Base-by-base conservation (phyloP, 139 green algal genomes). In the Haematococcus sp. region DNA sequence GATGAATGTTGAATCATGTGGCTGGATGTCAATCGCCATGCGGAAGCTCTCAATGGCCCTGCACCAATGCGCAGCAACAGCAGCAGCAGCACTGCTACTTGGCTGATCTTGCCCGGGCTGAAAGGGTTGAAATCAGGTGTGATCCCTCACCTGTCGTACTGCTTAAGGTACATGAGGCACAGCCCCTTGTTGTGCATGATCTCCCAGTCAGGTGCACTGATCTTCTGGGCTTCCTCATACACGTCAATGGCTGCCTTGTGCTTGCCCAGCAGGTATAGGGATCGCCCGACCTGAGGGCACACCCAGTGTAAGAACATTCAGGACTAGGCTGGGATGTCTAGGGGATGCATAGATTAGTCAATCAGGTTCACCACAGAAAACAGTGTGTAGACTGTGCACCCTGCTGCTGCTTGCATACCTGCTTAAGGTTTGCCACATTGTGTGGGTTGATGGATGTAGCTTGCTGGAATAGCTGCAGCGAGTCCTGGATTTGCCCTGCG, bases 121-220 rank as follows among this genome's bases (percentile, higher is more conserved):
- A n/a, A n/a, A n/a, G n/a, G n/a, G n/a, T n/a, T n/a, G n/a, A n/a
- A n/a, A n/a, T n/a, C n/a, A n/a, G n/a, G n/a, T n/a, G n/a, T n/a
- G n/a, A n/a, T 61, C 49, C 49, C 76, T 33, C 43, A 81, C 77
- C 59, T 76, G 44, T 81, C 63, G 33, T 78, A 76, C 19, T 82
- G 69, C 61, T 86, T 84, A 27, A 89, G 75, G 63, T 93, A 86
- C 82, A 88, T 83, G 64, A 88, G 78, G 72, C 84, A 91, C 33
- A 90, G 66, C 25, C 90, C 90, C 68, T 89, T 90, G 76, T 88
- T 88, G 82, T 92, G 83, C 88, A 84, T 90, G n/a, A 91, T 86
- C 49, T 95, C 90, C 89, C 89, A 93, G 76, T 95, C 89, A 2
- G 83, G 73, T 5, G 71, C 67, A 4, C 70, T 74, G n/a, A 92